Evolutionary conservation across 2,329 filamentous ascomycete genomes (phyloP).

Genomic region (Podosphaera leucotricha): DNA sequence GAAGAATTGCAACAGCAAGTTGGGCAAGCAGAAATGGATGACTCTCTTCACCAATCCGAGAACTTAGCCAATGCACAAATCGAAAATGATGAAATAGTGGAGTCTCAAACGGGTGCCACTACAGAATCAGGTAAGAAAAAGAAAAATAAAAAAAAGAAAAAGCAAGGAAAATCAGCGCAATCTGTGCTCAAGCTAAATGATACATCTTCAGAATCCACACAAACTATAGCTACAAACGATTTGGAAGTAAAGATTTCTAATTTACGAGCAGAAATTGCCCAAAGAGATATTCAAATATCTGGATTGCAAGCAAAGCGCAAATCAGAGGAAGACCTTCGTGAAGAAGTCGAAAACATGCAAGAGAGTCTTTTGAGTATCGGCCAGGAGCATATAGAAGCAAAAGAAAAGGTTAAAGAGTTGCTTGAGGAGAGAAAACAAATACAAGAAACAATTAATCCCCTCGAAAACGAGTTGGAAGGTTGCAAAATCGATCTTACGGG

Average conservation of each 20-base stretch:
- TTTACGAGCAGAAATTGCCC: constrained; percentile 12
- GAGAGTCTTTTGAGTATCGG: constrained; percentile 62
- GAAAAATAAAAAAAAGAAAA: constrained; percentile 78
- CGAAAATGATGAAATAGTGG: neutral
- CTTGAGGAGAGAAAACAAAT: constrained; percentile 43
- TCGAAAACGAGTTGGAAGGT: constrained; percentile 44
- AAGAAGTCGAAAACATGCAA: constrained; percentile 66
- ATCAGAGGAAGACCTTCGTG: constrained; percentile 54
- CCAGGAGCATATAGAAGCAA: constrained; percentile 62
- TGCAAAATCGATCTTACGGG: constrained; percentile 12
- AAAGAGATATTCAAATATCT: constrained; percentile 41
- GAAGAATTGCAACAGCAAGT: neutral
- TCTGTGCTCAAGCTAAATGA: constrained; percentile 13
- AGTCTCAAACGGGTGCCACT: neutral
- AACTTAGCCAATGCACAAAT: neutral
- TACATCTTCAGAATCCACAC: constrained; percentile 3
- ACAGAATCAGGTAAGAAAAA: constrained; percentile 42
- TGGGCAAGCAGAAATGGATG: constrained; percentile 3
- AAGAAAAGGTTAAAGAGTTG: constrained; percentile 51
- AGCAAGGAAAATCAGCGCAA: constrained; percentile 14
- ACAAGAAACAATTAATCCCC: constrained; percentile 35
- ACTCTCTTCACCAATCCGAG: neutral
- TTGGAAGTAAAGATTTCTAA: constrained; percentile 12
- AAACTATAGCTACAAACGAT: constrained; percentile 5
- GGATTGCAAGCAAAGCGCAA: constrained; percentile 44